Evolutionary conservation across 306 rosid genomes (phyloP), one percentile per base, ranked within the genome.

Genomic region (Cucumis melo): DNA sequence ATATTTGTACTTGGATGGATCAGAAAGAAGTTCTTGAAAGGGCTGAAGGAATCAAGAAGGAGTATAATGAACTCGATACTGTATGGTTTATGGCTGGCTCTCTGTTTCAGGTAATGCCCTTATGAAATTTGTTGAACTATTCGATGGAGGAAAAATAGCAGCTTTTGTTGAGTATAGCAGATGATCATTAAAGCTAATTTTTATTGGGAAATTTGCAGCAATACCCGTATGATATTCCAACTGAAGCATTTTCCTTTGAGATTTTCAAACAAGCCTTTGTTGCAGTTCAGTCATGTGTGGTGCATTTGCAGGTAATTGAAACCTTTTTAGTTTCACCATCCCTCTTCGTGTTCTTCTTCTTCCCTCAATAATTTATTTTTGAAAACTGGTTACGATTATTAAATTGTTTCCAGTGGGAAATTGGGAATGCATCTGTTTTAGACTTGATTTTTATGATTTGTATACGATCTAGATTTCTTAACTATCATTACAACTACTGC

Each of bases 71-170:
- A 75, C 99, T 94, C 67, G 99, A 92, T 87, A 92, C 97, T 1
- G 96, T 94, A 74, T 94, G 99, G 99, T 94, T 94, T 87, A 94
- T 94, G 99, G 97, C 99, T 44, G 99, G 97, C 77, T 94, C 99
- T 59, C 91, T 94, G 62, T 94, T 94, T 88, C 95, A 90, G 99
- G 99, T 91, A 70, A 77, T 48, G 32, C 58, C 73, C 58, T 39
- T 46, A 6, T 58, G 12, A 64, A 16, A 19, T 16, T 75, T 80
- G 77, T 71, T 63, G n/a, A 19, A 27, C 38, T 46, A 63, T 36
- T 74, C 27, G 46, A 72, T 74, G 63, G 34, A 10, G 76, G 68
- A 76, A 66, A 51, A 57, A 9, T 58, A 62, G 23, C 14, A 0
- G 11, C 68, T n/a, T 38, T 72, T 51, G 46, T 32, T 73, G 44